Conservation (phyloP, 1,284 basidiomycete genomes). For the Cronartium quercuum region DNA sequence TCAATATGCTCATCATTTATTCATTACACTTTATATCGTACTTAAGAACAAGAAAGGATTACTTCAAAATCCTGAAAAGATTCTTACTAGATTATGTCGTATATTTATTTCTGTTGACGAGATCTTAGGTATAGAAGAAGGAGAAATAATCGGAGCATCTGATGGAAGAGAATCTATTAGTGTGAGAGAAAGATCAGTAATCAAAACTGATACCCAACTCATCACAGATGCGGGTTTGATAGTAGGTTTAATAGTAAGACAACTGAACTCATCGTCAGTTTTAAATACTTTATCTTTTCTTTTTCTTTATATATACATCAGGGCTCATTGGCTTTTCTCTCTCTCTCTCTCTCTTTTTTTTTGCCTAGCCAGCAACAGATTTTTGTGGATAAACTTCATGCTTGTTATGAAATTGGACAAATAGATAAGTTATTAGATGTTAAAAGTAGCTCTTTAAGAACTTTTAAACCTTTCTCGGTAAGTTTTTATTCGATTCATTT, state of each 20-base stretch:
- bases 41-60: conserved; percentile 11
- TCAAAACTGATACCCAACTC: conserved; percentile 49
- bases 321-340: background rate
- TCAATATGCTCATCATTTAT: conserved; percentile 16
- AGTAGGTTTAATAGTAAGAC: conserved; percentile 63
- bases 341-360: background rate
- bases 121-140: background rate
- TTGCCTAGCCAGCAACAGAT: conserved; percentile 58
- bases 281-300: background rate
- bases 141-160: background rate
- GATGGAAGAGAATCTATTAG: background rate
- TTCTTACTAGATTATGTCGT: conserved; percentile 11
- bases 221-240: conserved; percentile 62
- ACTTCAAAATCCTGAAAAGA: background rate
- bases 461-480: too few relatives aligned
- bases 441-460: too few relatives aligned
- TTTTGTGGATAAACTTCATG: conserved; percentile 57
- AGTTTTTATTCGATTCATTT: too few relatives aligned
- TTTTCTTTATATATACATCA: background rate
- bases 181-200: background rate
- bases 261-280: conserved; percentile 58
- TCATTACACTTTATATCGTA: conserved; percentile 23
- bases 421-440: too few relatives aligned
- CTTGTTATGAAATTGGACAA: conserved; percentile 61
- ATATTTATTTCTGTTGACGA: conserved; percentile 8